Percentiles rank a stretch among this genome's conserved stretches.
These are phyloP conservation scores for Tricholoma matsutake DNA, from an alignment of 768 basidiomycete genomes.

Conservation along the genomic window DNA sequence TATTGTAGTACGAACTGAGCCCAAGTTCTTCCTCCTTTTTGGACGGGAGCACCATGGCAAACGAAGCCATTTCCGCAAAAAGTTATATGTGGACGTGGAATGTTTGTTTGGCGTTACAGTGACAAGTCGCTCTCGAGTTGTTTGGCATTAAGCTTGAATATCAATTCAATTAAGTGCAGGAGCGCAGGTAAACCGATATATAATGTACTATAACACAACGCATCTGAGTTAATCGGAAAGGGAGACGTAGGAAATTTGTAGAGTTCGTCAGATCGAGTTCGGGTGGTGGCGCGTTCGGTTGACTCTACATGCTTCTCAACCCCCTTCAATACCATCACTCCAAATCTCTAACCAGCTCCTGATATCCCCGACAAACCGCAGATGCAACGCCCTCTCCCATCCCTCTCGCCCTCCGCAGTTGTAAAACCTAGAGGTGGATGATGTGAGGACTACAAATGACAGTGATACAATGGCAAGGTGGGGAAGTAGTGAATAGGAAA, in stretches of 20 bases:
- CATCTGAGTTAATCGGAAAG: constrained; percentile 10
- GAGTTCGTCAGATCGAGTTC: constrained; percentile 11
- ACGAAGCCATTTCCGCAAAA: constrained; percentile 41
- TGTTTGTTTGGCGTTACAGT: constrained; percentile 32
- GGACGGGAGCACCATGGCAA: constrained; percentile 72
- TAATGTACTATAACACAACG: too few relatives aligned
- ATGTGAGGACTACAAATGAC: constrained; percentile 64
- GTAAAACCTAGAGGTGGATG: constrained; percentile 48
- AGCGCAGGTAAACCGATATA: constrained; percentile 5
- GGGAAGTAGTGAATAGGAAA: constrained; percentile 14
- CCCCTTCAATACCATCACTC: constrained; percentile 7
- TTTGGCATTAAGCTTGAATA: constrained; percentile 20
- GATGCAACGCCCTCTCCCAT: constrained; percentile 72
- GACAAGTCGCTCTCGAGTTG: constrained; percentile 15
- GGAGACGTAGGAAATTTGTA: constrained; percentile 4
- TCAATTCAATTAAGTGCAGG: constrained; percentile 13
- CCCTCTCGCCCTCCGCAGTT: constrained; percentile 53
- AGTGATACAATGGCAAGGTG: constrained; percentile 14
- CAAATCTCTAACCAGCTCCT: constrained; percentile 14
- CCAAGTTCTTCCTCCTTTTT: constrained; percentile 98
- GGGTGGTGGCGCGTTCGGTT: constrained; percentile 1
- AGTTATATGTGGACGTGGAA: constrained; percentile 37
- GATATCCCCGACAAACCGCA: constrained; percentile 20
- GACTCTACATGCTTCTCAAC: constrained; percentile 4
- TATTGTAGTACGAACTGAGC: constrained; percentile 89